Percentiles rank a stretch among this genome's conserved stretches.
phyloP scores from a whole-genome alignment of 257 asterid species.

The Avicennia marina region DNA sequence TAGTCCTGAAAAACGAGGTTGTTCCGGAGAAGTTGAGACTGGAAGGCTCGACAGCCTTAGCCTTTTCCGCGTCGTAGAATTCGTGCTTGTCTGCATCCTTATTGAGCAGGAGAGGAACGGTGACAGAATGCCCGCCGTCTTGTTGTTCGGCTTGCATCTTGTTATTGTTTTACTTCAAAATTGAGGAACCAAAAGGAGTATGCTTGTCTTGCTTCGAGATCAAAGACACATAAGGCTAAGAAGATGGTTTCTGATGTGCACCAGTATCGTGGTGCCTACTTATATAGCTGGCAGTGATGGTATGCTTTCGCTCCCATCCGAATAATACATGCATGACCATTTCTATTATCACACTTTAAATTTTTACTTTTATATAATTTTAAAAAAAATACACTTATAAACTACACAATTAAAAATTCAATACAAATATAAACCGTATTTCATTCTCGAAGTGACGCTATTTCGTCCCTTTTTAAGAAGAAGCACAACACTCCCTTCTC shows the following conservation, averaged over 20 bases:
- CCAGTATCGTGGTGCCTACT: neutral
- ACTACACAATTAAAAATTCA: too few relatives aligned
- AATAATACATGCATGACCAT: too few relatives aligned
- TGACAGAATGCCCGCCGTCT: too few relatives aligned
- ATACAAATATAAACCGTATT: neutral
- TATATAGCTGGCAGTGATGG: slow-evolving; percentile 8
- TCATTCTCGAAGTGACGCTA: too few relatives aligned
- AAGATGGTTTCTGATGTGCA: neutral
- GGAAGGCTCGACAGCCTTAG: neutral
- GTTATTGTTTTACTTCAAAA: neutral
- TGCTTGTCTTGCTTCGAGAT: too few relatives aligned
- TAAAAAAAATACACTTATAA: too few relatives aligned
- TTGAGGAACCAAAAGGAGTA: neutral
- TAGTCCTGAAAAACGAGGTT: slow-evolving; percentile 71
- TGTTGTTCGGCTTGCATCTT: slow-evolving; percentile 23
- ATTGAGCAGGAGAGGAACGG: neutral
- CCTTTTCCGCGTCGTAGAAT: neutral
- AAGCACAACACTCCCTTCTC: neutral
- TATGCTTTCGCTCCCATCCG: too few relatives aligned
- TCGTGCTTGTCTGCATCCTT: too few relatives aligned
- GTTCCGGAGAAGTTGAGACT: slow-evolving; percentile 23
- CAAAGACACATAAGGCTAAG: too few relatives aligned
- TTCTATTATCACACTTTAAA: too few relatives aligned
- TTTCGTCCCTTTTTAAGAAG: neutral
- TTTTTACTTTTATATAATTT: too few relatives aligned